Conservation (phyloP, 495 filamentous ascomycete species). For the Aspergillus hancockii region DNA sequence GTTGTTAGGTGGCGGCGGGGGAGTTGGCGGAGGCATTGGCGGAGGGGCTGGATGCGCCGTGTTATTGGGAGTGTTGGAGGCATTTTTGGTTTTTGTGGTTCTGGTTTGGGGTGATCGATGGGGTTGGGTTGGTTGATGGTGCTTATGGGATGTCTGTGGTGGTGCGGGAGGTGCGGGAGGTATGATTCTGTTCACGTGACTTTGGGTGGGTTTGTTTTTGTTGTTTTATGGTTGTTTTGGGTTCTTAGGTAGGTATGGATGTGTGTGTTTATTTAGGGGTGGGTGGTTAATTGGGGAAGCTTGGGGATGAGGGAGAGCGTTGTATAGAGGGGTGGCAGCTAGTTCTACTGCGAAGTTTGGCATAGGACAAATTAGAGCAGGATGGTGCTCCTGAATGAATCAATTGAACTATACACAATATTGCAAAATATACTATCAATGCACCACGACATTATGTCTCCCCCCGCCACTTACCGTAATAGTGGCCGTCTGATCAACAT, state of each 20-base stretch:
- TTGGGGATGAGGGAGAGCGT: too few relatives aligned
- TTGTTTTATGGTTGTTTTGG: too few relatives aligned
- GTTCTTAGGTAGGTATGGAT: too few relatives aligned
- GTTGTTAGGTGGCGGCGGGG: slow-evolving; percentile 30
- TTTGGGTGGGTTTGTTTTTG: not conserved
- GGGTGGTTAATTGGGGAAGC: too few relatives aligned
- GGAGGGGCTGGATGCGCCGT: slow-evolving; percentile 35
- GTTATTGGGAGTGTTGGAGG: slow-evolving; percentile 22
- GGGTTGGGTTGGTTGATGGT: not conserved
- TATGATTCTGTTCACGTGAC: not conserved
- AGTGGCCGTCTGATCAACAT: slow-evolving; percentile 23
- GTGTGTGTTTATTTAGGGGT: too few relatives aligned
- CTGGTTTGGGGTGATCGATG: not conserved
- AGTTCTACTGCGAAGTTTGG: too few relatives aligned
- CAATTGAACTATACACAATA: too few relatives aligned
- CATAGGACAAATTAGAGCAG: too few relatives aligned
- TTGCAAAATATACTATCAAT: slow-evolving; percentile 5
- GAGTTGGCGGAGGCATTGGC: slow-evolving; percentile 24
- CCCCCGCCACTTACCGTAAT: slow-evolving; percentile 30
- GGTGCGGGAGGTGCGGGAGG: not conserved
- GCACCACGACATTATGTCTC: slow-evolving; percentile 30
- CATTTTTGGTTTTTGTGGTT: slow-evolving; percentile 23
- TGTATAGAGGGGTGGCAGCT: too few relatives aligned
- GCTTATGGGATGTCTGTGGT: not conserved
- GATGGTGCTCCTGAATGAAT: too few relatives aligned